Base-by-base conservation (phyloP, 1,284 basidiomycete genomes). In the Farysia itapuensis region DNA sequence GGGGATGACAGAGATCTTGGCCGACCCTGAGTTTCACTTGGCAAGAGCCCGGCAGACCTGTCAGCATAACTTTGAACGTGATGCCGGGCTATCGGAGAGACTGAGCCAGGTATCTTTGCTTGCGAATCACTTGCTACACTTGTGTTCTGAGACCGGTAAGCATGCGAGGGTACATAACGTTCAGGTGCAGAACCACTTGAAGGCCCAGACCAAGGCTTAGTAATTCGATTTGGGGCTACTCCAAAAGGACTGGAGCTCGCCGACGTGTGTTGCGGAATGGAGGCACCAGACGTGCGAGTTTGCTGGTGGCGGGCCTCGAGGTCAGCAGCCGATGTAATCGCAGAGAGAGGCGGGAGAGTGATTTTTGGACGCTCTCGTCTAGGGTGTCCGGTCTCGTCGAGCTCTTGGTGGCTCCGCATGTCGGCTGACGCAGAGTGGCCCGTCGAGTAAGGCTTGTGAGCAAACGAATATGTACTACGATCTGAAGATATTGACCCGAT, bases 281-380 rank as follows among this genome's bases (percentile, higher is more conserved):
- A 22, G 22, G 9, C 24, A 26, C 4, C 29, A 30, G 18, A 20
- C 29, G 15, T 11, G 11, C 0, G 32, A 16, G 14, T 31, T n/a
- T 13, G 19, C 4, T 49, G 39, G 24, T 35, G 33, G 20, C 35
- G 32, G n/a, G 35, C 36, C 16, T 39, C 56, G 8, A 31, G 33
- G 19, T 36, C 42, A 34, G 53, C 41, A 24, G 56, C 52, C 13
- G 42, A 30, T 11, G 56, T 60, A 19, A 60, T 49, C 19, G 50
- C 37, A 6, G 56, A 54, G 13, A 60, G 45, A 16, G 56, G 56
- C 3, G 56, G 56, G 16, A 60, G 22, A 2, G 45, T 60, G 12
- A 60, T 45, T 41, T 32, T 60, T 9, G 19, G 25, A 4, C 35
- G 38, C 16, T 34, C 39, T 28, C 11, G n/a, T 28, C 26, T 28